Evolutionary conservation across 2,329 filamentous ascomycete species (phyloP).

Genomic region (Coniochaeta sp.): DNA sequence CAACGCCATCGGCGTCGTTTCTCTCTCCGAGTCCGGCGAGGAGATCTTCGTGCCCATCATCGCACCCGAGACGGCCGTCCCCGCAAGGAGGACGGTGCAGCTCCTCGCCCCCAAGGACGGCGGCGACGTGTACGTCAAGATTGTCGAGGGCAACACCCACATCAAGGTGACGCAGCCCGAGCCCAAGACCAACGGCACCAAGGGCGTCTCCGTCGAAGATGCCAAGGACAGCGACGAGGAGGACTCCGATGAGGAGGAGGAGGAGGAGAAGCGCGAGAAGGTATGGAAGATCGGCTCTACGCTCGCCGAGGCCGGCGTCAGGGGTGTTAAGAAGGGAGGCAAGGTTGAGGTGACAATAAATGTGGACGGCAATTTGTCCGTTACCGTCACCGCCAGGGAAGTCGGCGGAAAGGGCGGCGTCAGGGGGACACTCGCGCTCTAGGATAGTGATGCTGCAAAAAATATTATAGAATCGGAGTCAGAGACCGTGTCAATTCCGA

Average conservation of each 20-base stretch:
- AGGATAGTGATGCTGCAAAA: neutral
- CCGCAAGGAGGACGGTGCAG: slow-evolving; percentile 77
- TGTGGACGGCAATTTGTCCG: slow-evolving; percentile 69
- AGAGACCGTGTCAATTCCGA: no score
- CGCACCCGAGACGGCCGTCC: slow-evolving; percentile 79
- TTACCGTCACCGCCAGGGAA: slow-evolving; percentile 77
- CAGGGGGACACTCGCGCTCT: slow-evolving; percentile 50
- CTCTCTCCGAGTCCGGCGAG: slow-evolving; percentile 45
- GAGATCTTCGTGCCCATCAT: slow-evolving; percentile 77
- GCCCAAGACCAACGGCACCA: slow-evolving; percentile 58
- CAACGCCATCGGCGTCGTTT: slow-evolving; percentile 82
- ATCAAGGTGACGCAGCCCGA: slow-evolving; percentile 92
- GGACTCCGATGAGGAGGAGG: slow-evolving; percentile 62
- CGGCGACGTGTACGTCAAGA: slow-evolving; percentile 80
- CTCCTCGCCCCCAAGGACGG: slow-evolving; percentile 70
- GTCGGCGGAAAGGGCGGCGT: slow-evolving; percentile 83
- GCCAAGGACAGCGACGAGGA: slow-evolving; percentile 56
- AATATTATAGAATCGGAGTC: neutral
- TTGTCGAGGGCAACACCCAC: slow-evolving; percentile 81
- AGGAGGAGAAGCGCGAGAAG: slow-evolving; percentile 82
- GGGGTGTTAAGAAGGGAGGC: slow-evolving; percentile 74
- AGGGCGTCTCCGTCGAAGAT: slow-evolving; percentile 51
- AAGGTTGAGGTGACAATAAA: slow-evolving; percentile 95
- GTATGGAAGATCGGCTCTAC: slow-evolving; percentile 81
- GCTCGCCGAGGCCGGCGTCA: slow-evolving; percentile 80